Base-by-base conservation (phyloP, 257 asterid species). In the Ilex aquifolium region DNA sequence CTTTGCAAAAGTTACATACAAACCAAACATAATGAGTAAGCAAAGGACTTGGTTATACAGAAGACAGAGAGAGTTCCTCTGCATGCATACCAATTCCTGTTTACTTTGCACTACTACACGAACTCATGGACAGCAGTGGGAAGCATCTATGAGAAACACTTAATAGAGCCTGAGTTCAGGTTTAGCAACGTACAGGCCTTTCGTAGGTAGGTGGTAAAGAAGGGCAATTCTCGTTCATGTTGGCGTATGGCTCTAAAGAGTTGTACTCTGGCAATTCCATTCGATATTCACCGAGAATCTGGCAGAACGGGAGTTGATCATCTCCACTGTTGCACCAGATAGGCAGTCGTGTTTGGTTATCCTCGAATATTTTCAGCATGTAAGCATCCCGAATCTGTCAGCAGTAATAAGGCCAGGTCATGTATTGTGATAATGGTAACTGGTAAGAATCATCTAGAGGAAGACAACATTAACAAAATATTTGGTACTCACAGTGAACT, bases 161-260 rank as follows among this genome's bases (percentile, higher is more conserved):
- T 21, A 21, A 21, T 21, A 21, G 27, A 21, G 27, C 27, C 27
- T 1, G 27, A 21, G 27, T 21, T 21, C 27, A 21, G 27, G 27
- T 60, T 79, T 85, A 91, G 69, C 97, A 91, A 57, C 63, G 81
- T 10, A 31, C 13, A 27, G 95, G 95, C 82, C 98, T 85, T 79
- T 85, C 91, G 29, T 91, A 88, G 44, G 76, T 80, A 16, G 98
- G 91, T 69, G 98, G 96, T 55, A 91, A 61, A 64, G 98, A 86
- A 31, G 97, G 98, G 72, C 97, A 91, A 39, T 90, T 78, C 78
- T 91, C 97, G 31, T 88, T 91, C 98, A 91, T 91, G 72, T 83
- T 84, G 16, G 92, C 79, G 66, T 93, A 90, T 1, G 96, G 85
- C 72, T 87, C 97, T 58, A 90, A 60, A 48, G 87, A 84, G 79